A percentile compares a stretch with the other conserved stretches of the same genome.
Conservation (phyloP, 1,284 basidiomycete species). For the Naganishia albida region DNA sequence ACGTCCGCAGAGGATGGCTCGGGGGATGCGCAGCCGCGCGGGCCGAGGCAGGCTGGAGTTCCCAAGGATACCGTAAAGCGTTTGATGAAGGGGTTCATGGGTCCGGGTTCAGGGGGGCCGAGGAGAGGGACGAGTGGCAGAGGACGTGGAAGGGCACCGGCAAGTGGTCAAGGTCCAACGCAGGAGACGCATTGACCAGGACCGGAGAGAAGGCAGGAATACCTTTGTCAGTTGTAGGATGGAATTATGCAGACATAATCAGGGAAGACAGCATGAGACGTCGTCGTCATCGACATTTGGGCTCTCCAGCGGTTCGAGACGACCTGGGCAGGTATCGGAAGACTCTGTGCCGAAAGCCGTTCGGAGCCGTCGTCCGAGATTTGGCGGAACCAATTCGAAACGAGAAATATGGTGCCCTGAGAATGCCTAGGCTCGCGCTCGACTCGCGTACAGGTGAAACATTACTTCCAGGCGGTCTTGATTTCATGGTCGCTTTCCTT, state of each 20-base stretch:
- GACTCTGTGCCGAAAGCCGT: neutral
- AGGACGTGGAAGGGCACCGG: slow-evolving; percentile 11
- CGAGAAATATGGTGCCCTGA: neutral
- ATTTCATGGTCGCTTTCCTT: no score
- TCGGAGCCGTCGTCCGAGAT: neutral
- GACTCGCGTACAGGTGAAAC: slow-evolving; percentile 4
- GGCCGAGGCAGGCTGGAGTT: slow-evolving; percentile 15
- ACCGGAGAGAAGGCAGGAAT: neutral
- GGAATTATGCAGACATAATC: no score
- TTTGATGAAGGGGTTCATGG: slow-evolving; percentile 21
- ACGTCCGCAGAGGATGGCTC: slow-evolving; percentile 3
- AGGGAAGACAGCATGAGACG: no score
- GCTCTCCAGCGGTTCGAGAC: no score
- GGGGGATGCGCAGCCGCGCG: slow-evolving; percentile 4
- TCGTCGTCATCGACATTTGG: no score
- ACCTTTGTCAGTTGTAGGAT: no score
- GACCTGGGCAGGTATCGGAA: neutral
- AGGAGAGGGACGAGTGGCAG: slow-evolving; percentile 20
- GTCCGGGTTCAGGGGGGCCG: slow-evolving; percentile 11
- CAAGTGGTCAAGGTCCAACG: neutral
- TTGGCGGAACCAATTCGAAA: slow-evolving; percentile 26
- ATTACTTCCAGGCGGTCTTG: slow-evolving; percentile 6
- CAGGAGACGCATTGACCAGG: neutral
- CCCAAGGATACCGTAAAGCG: slow-evolving; percentile 19
- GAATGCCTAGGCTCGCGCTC: slow-evolving; percentile 5